Evolutionary conservation across 2,329 filamentous ascomycete species (phyloP).

Genomic region (Graphiopsis chlorocephala): DNA sequence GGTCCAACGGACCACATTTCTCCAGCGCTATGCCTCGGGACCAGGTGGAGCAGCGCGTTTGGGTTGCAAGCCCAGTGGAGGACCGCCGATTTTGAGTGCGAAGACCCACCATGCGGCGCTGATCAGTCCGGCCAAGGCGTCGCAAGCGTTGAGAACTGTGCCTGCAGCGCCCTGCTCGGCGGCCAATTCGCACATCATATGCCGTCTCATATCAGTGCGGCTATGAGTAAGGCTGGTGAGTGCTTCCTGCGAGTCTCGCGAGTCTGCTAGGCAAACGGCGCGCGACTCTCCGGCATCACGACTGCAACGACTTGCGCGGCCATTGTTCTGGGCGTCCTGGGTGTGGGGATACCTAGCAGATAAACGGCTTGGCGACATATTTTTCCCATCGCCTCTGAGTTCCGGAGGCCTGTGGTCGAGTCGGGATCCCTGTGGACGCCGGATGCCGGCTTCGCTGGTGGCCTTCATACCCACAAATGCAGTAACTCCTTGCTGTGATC

Average conservation of each 20-base stretch:
- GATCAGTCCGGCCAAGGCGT: constrained; percentile 14
- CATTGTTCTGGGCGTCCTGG: background rate
- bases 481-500: background rate
- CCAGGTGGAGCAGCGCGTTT: constrained; percentile 9
- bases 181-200: constrained; percentile 1
- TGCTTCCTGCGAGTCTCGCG: background rate
- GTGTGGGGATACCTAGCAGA: background rate
- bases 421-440: background rate
- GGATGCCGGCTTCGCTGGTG: background rate
- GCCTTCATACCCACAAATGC: background rate
- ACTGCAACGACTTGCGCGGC: background rate
- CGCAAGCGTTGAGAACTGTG: constrained; percentile 12
- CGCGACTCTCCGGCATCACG: background rate
- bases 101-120: constrained; percentile 6
- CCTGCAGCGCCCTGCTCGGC: constrained; percentile 1
- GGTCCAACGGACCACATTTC: constrained; percentile 14
- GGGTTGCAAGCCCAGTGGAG: constrained; percentile 16
- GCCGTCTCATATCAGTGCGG: constrained; percentile 6
- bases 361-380: constrained; percentile 1
- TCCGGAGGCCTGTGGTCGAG: background rate
- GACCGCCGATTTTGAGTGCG: constrained; percentile 8
- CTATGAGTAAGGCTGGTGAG: constrained; percentile 1
- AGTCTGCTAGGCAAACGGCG: background rate
- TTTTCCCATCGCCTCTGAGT: constrained; percentile 1
- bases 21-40: constrained; percentile 16